These are phyloP conservation scores for Diddensiella transvaalensis DNA, from an alignment of 805 yeast species.

Conservation along the genomic window DNA sequence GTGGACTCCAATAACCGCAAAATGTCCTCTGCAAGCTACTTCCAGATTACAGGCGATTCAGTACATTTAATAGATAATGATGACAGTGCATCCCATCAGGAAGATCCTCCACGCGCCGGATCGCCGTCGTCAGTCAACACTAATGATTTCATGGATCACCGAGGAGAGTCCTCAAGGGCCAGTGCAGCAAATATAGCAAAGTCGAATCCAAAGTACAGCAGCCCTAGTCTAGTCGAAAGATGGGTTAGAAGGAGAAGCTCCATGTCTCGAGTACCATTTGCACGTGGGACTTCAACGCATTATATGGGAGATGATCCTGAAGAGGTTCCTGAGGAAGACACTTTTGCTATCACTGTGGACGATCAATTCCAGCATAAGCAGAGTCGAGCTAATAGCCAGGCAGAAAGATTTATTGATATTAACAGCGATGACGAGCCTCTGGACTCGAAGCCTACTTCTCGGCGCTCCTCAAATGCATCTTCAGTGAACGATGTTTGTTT, in stretches of 20 bases:
- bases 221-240: conserved; percentile 15
- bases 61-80: conserved; percentile 8
- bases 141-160: conserved; percentile 20
- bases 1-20: neutral
- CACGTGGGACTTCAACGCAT: conserved; percentile 1
- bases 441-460: conserved; percentile 59
- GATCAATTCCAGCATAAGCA: conserved; percentile 1
- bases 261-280: conserved; percentile 9
- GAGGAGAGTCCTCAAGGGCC: conserved; percentile 10
- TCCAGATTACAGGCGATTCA: conserved; percentile 19
- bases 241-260: conserved; percentile 21
- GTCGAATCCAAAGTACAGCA: neutral
- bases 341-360: conserved; percentile 16
- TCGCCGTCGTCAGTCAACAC: conserved; percentile 16
- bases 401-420: conserved; percentile 2
- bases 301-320: neutral
- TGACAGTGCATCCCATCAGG: conserved; percentile 1
- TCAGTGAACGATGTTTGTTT: conserved; percentile 91
- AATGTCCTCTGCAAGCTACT: conserved; percentile 7
- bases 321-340: conserved; percentile 4
- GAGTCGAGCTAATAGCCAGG: neutral
- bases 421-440: conserved; percentile 23
- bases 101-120: neutral
- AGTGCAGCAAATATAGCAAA: neutral
- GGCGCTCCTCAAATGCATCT: conserved; percentile 56